Base-by-base conservation (phyloP, 2,329 filamentous ascomycete genomes). In the Westerdykella ornata region DNA sequence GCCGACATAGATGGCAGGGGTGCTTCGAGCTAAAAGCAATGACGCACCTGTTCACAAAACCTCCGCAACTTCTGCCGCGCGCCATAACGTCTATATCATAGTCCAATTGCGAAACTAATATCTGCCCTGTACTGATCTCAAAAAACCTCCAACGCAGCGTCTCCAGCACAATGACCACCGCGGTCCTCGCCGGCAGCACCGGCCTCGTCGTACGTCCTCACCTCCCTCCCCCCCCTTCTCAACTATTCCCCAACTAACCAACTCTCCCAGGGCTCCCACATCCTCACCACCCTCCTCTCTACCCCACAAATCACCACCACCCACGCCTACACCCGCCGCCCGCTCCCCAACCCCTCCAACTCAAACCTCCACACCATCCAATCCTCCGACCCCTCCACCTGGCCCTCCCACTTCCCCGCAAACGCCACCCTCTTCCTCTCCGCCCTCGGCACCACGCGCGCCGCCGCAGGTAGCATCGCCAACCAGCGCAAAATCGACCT, bases 401-500 rank as follows among this genome's bases (percentile, higher is more conserved):
- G 88, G 89, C 68, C 78, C 2, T 52, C 72, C 8, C 68, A 65
- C 32, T 71, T 75, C 52, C 74, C 92, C 37, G 77, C 81, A 0
- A 47, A 72, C 0, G 81, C 85, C 0, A 62, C 71, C 1, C 71
- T 84, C 49, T 82, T 92, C 69, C 80, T 90, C 68, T 88, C 85
- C 2, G 79, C 79, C 1, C 75, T 96, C 1, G 90, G 83, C 43
- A 95, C 88, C 2, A 96, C 89, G 0, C 78, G 81, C 37, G 83
- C 72, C 0, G 73, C 75, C 11, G 88, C 88, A 0, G 89, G 89
- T 46, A 74, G 84, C 43, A 69, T 94, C 50, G 82, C 80, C 19
- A 80, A 82, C 47, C 90, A 96, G 68, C 84, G 87, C 70, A 85
- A 85, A 60, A 85, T 96, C 49, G 90, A 96, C 69, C 79, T 88